These are phyloP conservation scores for Tulasnella sp. DNA, from an alignment of 768 basidiomycete genomes.

Conservation along the genomic window DNA sequence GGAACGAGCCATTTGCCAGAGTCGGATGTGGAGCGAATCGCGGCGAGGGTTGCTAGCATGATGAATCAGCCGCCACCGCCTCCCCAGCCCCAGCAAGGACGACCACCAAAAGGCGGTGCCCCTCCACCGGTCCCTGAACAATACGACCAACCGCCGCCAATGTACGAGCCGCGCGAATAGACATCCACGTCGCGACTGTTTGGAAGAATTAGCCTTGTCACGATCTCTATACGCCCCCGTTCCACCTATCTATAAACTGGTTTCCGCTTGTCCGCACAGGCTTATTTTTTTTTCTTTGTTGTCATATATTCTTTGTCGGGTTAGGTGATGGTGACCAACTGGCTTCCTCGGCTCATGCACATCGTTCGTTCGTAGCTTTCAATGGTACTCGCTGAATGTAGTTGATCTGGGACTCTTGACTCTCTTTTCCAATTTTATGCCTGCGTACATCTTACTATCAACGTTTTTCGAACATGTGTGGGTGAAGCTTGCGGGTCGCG, in stretches of 20 bases:
- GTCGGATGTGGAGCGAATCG: constrained; percentile 11
- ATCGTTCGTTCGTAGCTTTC: background rate
- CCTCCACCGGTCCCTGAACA: background rate
- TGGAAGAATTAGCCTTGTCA: background rate
- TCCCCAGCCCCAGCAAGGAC: background rate
- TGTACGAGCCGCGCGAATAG: constrained; percentile 9
- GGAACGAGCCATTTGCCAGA: background rate
- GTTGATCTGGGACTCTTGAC: background rate
- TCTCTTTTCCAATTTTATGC: background rate
- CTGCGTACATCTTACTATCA: background rate
- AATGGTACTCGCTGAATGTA: background rate
- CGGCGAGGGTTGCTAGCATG: constrained; percentile 18
- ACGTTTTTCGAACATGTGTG: background rate
- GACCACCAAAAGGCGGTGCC: background rate
- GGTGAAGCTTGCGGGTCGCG: too few relatives aligned
- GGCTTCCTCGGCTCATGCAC: background rate
- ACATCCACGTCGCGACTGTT: background rate
- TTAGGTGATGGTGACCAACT: background rate
- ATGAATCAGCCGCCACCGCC: background rate
- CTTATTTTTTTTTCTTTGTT: background rate
- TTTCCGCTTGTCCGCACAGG: background rate
- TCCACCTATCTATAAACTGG: background rate
- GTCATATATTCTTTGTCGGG: background rate
- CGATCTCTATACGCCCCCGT: background rate
- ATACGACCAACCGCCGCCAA: constrained; percentile 6